These are phyloP conservation scores for Phytophthora crassamura DNA, from an alignment of 352 stramenopile genomes.

Conservation along the genomic window DNA sequence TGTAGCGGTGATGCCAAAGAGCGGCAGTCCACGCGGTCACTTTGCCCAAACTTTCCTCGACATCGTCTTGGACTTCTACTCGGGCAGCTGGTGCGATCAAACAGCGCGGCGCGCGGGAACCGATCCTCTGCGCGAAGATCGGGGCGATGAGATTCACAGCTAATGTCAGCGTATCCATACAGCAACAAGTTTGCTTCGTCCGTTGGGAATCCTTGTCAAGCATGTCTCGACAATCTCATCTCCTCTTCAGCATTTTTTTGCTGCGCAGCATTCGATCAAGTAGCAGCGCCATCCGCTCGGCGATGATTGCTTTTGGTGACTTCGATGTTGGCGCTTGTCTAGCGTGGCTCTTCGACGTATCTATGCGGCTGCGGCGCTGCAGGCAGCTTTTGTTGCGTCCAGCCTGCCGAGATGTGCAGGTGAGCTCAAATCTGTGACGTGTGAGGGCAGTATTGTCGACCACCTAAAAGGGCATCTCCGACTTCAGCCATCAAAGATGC, in stretches of 20 bases:
- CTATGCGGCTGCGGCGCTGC: conserved; percentile 10
- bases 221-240: conserved; percentile 28
- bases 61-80: conserved; percentile 27
- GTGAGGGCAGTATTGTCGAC: conserved; percentile 10
- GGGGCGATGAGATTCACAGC: conserved; percentile 18
- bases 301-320: conserved; percentile 15
- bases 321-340: not conserved
- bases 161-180: not conserved
- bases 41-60: conserved; percentile 10
- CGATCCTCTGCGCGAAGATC: conserved; percentile 18
- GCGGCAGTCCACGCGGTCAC: too few species aligned
- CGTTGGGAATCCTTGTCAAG: conserved; percentile 13
- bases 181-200: not conserved
- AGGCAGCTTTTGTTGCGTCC: conserved; percentile 17
- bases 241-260: conserved; percentile 14
- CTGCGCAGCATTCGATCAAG: conserved; percentile 1
- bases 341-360: conserved; percentile 10
- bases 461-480: conserved; percentile 5
- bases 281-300: not conserved
- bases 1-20: conserved; percentile 3
- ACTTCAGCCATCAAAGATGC: conserved; percentile 3
- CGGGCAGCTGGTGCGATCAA: conserved; percentile 21
- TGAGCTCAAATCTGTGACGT: conserved; percentile 27
- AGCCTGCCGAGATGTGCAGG: not conserved
- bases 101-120: conserved; percentile 1